A percentile compares a stretch with the other conserved stretches of the same genome.
Evolutionary conservation across 2,329 filamentous ascomycete genomes (phyloP).

Genomic region (Pseudocercospora crystallina): DNA sequence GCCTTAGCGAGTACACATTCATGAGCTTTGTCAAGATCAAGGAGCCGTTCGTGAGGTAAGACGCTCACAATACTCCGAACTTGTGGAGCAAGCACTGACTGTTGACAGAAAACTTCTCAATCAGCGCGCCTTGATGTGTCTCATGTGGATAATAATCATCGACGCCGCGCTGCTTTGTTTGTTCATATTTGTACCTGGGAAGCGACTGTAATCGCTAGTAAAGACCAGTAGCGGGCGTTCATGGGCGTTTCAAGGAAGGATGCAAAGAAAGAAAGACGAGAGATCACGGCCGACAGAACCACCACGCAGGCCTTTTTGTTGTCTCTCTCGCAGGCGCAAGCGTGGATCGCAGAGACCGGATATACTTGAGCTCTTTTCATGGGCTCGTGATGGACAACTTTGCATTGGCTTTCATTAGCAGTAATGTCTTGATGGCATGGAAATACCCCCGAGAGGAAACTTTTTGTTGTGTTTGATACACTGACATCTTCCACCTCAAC

Average conservation of each 20-base stretch:
- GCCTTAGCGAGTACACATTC: conserved; percentile 93
- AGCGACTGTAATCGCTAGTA: conserved; percentile 58
- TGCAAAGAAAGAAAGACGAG: neutral
- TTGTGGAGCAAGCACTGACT: conserved; percentile 8
- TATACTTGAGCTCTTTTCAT: neutral
- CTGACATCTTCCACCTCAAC: too few species aligned
- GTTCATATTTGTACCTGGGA: conserved; percentile 94
- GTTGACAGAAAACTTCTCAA: conserved; percentile 66
- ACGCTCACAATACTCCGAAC: neutral
- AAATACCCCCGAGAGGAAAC: too few species aligned
- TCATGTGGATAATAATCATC: conserved; percentile 71
- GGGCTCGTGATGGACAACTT: too few species aligned
- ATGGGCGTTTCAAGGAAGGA: neutral
- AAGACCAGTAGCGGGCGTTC: conserved; percentile 5
- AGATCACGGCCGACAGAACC: conserved; percentile 12
- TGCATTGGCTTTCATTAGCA: too few species aligned
- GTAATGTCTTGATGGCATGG: too few species aligned
- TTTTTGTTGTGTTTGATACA: too few species aligned
- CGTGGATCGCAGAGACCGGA: neutral
- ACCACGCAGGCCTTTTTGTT: neutral
- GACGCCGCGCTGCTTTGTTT: conserved; percentile 81
- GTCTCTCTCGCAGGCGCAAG: neutral
- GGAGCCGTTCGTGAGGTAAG: conserved; percentile 75
- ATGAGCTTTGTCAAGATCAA: conserved; percentile 86
- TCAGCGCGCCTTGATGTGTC: conserved; percentile 78